Evolutionary conservation across 306 rosid species (phyloP).

Genomic region (Medicago arabica): DNA sequence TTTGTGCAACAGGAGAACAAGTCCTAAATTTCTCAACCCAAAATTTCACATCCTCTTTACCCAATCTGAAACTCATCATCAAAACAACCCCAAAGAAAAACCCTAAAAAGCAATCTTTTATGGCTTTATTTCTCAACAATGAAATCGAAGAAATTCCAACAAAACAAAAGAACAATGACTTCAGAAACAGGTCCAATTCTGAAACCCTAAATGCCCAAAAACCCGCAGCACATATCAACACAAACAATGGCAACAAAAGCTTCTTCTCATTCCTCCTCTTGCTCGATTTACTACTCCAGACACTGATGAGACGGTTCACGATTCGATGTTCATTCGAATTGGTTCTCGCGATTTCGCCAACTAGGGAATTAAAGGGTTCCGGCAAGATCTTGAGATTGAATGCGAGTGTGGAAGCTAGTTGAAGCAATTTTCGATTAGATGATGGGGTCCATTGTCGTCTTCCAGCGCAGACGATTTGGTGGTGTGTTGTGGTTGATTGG

Average conservation of each 20-base stretch:
- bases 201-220: conserved; percentile 44
- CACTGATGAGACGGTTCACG: conserved; percentile 28
- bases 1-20: conserved; percentile 37
- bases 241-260: not conserved
- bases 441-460: conserved; percentile 14
- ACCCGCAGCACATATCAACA: conserved; percentile 32
- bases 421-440: conserved; percentile 43
- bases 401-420: conserved; percentile 50
- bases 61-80: conserved; percentile 35
- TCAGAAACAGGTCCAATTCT: conserved; percentile 44
- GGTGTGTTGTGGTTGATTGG: not conserved
- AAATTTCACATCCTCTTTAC: conserved; percentile 44
- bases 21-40: conserved; percentile 41
- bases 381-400: conserved; percentile 54
- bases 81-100: conserved; percentile 46
- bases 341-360: conserved; percentile 38
- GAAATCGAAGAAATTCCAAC: conserved; percentile 40
- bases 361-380: conserved; percentile 47
- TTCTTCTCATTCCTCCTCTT: not conserved
- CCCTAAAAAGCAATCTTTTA: conserved; percentile 50
- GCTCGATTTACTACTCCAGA: conserved; percentile 16
- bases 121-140: conserved; percentile 27
- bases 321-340: conserved; percentile 7
- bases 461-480: conserved; percentile 28
- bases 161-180: conserved; percentile 20